Conservation (phyloP, 441 rosid species). For the Gossypium aridum region DNA sequence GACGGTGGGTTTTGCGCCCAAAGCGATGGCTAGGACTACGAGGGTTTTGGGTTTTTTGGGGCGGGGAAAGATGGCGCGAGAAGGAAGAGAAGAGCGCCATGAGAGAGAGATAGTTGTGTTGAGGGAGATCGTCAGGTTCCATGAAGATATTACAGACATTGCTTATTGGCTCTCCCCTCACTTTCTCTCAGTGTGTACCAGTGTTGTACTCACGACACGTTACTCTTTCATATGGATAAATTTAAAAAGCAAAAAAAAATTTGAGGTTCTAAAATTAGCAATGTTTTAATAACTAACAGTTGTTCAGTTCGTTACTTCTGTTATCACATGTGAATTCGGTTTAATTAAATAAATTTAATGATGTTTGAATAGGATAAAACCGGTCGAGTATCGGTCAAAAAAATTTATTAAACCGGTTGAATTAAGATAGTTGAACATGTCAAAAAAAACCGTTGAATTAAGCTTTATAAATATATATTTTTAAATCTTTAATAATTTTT, state of each 20-base stretch:
- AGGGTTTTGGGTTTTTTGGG: constrained; percentile 12
- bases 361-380: too few relatives aligned
- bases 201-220: not conserved
- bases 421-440: too few relatives aligned
- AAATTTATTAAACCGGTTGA: too few relatives aligned
- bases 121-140: constrained; percentile 9
- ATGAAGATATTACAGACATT: constrained; percentile 22
- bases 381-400: too few relatives aligned
- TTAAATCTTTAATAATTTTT: too few relatives aligned
- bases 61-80: constrained; percentile 1
- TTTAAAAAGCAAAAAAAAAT: not conserved
- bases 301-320: too few relatives aligned
- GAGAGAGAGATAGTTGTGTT: not conserved
- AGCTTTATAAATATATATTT: too few relatives aligned
- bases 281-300: too few relatives aligned
- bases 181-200: not conserved
- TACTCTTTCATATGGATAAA: not conserved
- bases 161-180: not conserved
- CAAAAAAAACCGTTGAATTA: too few relatives aligned
- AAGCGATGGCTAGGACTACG: constrained; percentile 2
- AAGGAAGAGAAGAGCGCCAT: not conserved
- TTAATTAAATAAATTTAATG: too few relatives aligned
- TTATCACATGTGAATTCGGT: too few relatives aligned
- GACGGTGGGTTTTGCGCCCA: constrained; percentile 42
- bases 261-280: not conserved